A percentile compares a stretch with the other conserved stretches of the same genome.
phyloP scores from a whole-genome alignment of 2,329 filamentous ascomycete genomes.

The Leptographium flavum region DNA sequence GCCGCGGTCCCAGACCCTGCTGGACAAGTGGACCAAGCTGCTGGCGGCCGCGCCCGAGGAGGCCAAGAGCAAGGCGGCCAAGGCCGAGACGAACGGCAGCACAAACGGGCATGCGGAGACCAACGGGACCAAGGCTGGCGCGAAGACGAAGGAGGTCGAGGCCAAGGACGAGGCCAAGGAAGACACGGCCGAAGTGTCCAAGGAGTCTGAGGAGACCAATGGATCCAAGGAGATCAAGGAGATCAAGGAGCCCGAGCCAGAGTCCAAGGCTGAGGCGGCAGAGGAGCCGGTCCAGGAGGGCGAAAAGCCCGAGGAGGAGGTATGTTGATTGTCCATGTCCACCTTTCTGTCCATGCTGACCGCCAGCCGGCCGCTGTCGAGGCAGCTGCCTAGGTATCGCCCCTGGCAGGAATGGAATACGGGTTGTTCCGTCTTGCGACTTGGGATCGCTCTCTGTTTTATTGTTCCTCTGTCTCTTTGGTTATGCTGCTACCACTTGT shows the following conservation, averaged over 20 bases:
- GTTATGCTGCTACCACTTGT: slow-evolving; percentile 8
- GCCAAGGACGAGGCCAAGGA: slow-evolving; percentile 12
- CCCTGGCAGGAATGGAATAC: background rate
- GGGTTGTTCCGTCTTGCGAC: background rate
- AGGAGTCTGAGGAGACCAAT: slow-evolving; percentile 15
- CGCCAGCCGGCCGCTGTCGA: slow-evolving; percentile 8
- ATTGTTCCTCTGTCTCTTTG: background rate
- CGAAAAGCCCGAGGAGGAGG: slow-evolving; percentile 9
- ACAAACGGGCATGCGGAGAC: slow-evolving; percentile 11
- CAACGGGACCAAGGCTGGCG: slow-evolving; percentile 23
- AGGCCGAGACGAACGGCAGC: slow-evolving; percentile 15
- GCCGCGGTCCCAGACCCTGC: slow-evolving; percentile 59
- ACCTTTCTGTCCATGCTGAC: background rate
- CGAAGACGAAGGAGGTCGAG: slow-evolving; percentile 18
- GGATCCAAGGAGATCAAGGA: slow-evolving; percentile 17
- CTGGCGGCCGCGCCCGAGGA: slow-evolving; percentile 32
- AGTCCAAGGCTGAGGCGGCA: slow-evolving; percentile 9
- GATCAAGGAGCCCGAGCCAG: slow-evolving; percentile 18
- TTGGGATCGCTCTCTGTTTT: background rate
- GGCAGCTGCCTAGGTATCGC: slow-evolving; percentile 5
- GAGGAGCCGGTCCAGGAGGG: slow-evolving; percentile 8
- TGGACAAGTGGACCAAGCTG: slow-evolving; percentile 82
- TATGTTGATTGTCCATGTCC: background rate
- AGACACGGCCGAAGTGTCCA: slow-evolving; percentile 25
- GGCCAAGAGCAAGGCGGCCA: slow-evolving; percentile 23